phyloP scores from a whole-genome alignment of 306 rosid species.

The Mucuna pruriens region DNA sequence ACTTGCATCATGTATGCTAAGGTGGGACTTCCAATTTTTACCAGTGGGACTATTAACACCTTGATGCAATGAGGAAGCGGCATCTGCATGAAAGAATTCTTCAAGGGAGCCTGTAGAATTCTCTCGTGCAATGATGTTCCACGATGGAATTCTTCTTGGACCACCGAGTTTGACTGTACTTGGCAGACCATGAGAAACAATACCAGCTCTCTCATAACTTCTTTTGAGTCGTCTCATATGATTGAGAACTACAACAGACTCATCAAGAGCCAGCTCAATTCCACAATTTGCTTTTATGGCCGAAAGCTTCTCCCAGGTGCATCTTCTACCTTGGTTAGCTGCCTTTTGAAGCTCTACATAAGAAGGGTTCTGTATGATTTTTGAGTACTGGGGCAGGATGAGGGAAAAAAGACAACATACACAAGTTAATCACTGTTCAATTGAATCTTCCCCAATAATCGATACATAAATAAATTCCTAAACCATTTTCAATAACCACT shows the following conservation, averaged over 20 bases:
- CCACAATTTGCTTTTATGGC: constrained; percentile 96
- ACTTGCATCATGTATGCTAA: constrained; percentile 65
- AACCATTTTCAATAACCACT: constrained; percentile 4
- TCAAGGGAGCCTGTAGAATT: constrained; percentile 92
- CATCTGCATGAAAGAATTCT: constrained; percentile 61
- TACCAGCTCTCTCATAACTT: constrained; percentile 80
- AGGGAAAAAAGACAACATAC: background rate
- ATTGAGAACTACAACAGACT: constrained; percentile 85
- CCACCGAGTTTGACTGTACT: constrained; percentile 64
- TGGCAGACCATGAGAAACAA: constrained; percentile 63
- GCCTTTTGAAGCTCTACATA: constrained; percentile 92
- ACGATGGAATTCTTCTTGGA: constrained; percentile 91
- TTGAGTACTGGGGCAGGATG: constrained; percentile 67
- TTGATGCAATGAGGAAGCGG: constrained; percentile 61
- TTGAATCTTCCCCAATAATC: constrained; percentile 9
- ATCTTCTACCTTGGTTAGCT: constrained; percentile 92
- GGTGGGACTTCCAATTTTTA: constrained; percentile 57
- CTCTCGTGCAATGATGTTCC: constrained; percentile 95
- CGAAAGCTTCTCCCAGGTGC: constrained; percentile 98
- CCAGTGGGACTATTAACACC: constrained; percentile 46
- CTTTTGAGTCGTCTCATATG: constrained; percentile 86
- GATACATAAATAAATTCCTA: background rate
- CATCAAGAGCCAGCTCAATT: constrained; percentile 92
- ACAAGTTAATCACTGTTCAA: constrained; percentile 33
- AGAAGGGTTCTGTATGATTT: constrained; percentile 94